Evolutionary conservation across 257 asterid species (phyloP).

Genomic region (Solanum piurae): DNA sequence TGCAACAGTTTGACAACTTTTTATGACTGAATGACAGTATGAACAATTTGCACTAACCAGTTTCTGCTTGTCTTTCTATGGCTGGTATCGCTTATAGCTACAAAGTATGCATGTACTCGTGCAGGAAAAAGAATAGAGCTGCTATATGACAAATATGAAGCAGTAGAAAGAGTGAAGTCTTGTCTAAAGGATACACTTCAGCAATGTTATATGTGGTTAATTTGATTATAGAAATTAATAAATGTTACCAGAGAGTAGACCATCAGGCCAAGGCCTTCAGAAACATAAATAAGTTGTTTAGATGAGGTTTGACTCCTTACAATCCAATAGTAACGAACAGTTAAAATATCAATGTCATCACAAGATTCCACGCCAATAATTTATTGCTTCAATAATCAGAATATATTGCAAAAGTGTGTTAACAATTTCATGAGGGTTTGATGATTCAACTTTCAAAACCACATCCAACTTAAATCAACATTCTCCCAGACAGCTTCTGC

Average conservation of each 20-base stretch:
- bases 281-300: background rate
- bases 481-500: background rate
- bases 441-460: background rate
- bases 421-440: background rate
- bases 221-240: background rate
- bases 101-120: background rate
- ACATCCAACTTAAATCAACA: background rate
- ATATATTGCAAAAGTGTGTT: background rate
- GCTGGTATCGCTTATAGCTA: background rate
- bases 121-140: background rate
- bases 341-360: background rate
- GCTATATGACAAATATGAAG: background rate
- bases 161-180: background rate
- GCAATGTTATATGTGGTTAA: background rate
- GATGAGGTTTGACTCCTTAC: background rate
- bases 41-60: background rate
- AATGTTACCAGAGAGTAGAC: background rate
- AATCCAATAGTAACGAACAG: background rate
- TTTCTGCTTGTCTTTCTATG: background rate
- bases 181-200: background rate
- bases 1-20: background rate
- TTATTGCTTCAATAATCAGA: background rate
- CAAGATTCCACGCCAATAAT: background rate
- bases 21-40: background rate
- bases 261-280: background rate